Evolutionary conservation across 129 eudicot species (phyloP).

Genomic region (Saposhnikovia divaricata): DNA sequence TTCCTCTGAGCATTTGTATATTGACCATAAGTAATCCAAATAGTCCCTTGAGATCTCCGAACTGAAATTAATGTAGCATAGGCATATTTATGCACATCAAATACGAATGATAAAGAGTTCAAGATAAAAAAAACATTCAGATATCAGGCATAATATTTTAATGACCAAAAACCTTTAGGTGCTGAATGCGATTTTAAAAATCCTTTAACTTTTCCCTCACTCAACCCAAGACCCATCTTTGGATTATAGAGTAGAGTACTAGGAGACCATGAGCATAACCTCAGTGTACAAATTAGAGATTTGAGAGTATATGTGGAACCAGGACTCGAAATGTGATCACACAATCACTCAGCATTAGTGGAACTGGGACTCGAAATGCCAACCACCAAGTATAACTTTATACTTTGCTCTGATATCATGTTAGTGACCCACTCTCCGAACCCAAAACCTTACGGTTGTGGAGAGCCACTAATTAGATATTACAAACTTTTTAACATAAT

Average conservation of each 20-base stretch:
- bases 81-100: neutral
- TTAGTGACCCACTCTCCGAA: neutral
- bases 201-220: neutral
- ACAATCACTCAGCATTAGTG: neutral
- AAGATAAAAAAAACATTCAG: neutral
- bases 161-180: neutral
- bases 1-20: constrained; percentile 64
- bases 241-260: neutral
- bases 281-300: neutral
- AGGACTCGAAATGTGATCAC: neutral
- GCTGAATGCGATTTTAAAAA: neutral
- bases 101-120: neutral
- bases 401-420: neutral
- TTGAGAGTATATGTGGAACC: neutral
- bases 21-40: constrained; percentile 64
- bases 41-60: constrained; percentile 88
- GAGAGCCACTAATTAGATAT: neutral
- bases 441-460: neutral
- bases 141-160: neutral
- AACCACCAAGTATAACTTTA: neutral
- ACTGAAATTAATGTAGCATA: constrained; percentile 37
- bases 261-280: neutral
- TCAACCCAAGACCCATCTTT: neutral
- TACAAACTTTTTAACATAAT: neutral
- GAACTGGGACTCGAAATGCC: neutral